Evolutionary conservation across 2,329 filamentous ascomycete species (phyloP), one percentile per base, ranked within the genome.

Genomic region (Aspergillus pseudoglaucus): DNA sequence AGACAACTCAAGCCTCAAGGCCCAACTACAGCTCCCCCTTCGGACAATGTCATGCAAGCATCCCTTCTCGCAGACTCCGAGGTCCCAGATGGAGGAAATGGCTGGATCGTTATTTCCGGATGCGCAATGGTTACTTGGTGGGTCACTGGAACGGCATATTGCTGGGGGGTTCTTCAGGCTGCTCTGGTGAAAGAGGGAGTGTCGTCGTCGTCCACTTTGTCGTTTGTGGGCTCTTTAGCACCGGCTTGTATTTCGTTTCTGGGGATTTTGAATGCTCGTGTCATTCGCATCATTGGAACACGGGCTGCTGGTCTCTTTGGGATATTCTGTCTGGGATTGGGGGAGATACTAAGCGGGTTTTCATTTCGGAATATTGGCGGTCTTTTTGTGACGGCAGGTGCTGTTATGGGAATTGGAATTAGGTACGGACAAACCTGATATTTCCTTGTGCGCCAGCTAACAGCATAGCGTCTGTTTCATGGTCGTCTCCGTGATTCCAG

Each of bases 161-260:
- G 72, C 52, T 84, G 81, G 80, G 82, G 81, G 20, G 73, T 85
- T 0, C 66, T 83, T 42, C 81, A 85, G 61, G 71, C 72, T 3
- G 79, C 75, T 0, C 70, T 84, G 1, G 74, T 82, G 3, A 63
- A 75, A 30, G 64, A 74, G 8, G 59, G 61, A 20, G 63, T 81
- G 1, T 71, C 72, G 0, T 70, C 71, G 0, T 69, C 79, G 0
- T 75, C 75, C 0, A 80, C 76, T 1, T 66, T 84, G 18, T 75
- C 79, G 2, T 84, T 82, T 52, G 76, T 84, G 2, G 81, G 80
- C 2, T 78, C 75, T 0, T 56, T 83, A 10, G 68, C 72, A 7
- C 66, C 75, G 1, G 72, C 77, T 0, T 70, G 75, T 47, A 74
- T 79, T 30, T 75, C 76, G 0, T 68, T 75, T 1, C 67, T 79